Percentiles rank a stretch among this genome's conserved stretches.
phyloP scores from a whole-genome alignment of 108 stramenopile species.

The Mediolabrus comicus region DNA sequence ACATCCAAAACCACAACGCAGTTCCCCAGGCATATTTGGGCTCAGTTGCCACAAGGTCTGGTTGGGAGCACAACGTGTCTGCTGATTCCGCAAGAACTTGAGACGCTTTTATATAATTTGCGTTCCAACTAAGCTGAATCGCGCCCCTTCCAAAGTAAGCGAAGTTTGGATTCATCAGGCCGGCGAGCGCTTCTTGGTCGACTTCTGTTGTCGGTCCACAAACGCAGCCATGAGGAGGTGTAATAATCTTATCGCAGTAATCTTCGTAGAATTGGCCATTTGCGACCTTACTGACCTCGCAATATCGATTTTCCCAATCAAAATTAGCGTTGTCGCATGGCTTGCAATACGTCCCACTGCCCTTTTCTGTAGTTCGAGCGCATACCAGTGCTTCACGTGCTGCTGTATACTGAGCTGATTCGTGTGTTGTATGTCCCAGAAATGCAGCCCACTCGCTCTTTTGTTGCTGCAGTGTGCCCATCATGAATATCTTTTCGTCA shows the following conservation, averaged over 20 bases:
- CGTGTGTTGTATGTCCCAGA: slow-evolving; percentile 43
- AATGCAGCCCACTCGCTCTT: slow-evolving; percentile 47
- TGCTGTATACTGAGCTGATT: slow-evolving; percentile 45
- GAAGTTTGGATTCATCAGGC: slow-evolving; percentile 41
- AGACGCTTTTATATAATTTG: slow-evolving; percentile 39
- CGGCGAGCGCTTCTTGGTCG: slow-evolving; percentile 11
- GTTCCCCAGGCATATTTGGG: slow-evolving; percentile 48
- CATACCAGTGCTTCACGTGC: slow-evolving; percentile 28
- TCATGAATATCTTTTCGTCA: slow-evolving; percentile 40
- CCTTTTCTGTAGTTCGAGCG: slow-evolving; percentile 20
- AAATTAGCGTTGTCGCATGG: slow-evolving; percentile 38
- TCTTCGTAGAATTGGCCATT: slow-evolving; percentile 43
- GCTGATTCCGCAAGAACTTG: slow-evolving; percentile 30
- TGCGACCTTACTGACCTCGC: slow-evolving; percentile 31
- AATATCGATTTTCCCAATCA: slow-evolving; percentile 40
- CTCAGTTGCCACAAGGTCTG: slow-evolving; percentile 43
- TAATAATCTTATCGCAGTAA: slow-evolving; percentile 43
- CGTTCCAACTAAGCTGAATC: slow-evolving; percentile 40
- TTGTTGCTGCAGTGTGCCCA: slow-evolving; percentile 30
- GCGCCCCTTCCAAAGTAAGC: slow-evolving; percentile 40
- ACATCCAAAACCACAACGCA: slow-evolving; percentile 47
- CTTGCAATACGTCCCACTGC: slow-evolving; percentile 38
- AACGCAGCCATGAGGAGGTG: slow-evolving; percentile 40
- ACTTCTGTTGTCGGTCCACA: slow-evolving; percentile 44
- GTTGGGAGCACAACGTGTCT: slow-evolving; percentile 35